Base-by-base conservation (phyloP, 805 yeast genomes). In the Debaryomyces hansenii region DNA sequence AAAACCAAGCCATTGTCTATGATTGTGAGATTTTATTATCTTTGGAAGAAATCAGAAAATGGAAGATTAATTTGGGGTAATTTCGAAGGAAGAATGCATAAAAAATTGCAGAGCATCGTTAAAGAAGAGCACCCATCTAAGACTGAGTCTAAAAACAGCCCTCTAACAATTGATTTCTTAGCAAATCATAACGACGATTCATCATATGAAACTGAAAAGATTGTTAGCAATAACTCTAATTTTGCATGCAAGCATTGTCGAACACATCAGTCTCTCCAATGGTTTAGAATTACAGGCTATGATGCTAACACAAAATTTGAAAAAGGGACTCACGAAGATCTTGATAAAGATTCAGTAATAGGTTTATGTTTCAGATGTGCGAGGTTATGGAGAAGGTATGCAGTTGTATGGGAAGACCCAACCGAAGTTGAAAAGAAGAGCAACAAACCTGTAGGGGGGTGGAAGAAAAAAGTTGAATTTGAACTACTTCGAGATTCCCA, bases 351-450 rank as follows among this genome's bases (percentile, higher is more conserved):
- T 5, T 56, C 68, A 1, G 67, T 82, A 1, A 64, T 72, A 12
- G 97, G 90, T 0, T 68, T 92, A 11, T 92, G 99, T 63, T 67
- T 77, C 24, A 73, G 98, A 44, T 92, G 99, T 70, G 96, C 97
- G 0, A 76, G 87, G 47, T 60, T 94, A 24, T 92, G 98, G 98
- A 77, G 96, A 62, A 70, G 95, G 34, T 92, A 92, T 63, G 97
- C 90, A 0, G 83, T 88, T 0, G 74, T 72, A 8, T 94, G 98
- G 98, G 89, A 84, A 53, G 82, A 81, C 29, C 96, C 96, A 0
- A 54, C 66, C 20, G 90, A 84, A 44, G 82, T 88, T 0, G 64
- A 82, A 37, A 79, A 74, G 59, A 80, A 78, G 48, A 63, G 57
- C 31, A 56, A 66, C 12, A 64, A 60, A 40, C 60, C 81, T 11